phyloP scores from a whole-genome alignment of 129 eudicot genomes.

The Kitagawia praeruptora region DNA sequence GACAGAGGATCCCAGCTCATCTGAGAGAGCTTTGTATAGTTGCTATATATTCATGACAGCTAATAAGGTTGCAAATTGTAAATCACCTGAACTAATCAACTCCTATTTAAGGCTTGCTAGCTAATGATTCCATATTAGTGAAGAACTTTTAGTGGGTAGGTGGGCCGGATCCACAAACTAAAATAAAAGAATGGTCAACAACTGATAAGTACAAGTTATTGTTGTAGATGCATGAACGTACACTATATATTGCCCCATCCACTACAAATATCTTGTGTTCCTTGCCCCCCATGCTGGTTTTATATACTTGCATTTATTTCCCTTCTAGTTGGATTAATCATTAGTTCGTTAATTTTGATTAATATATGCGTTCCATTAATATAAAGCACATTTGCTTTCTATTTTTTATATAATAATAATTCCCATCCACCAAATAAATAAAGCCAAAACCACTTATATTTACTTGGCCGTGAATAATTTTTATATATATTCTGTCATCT shows the following conservation, averaged over 20 bases:
- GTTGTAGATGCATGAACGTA: slow-evolving; percentile 10
- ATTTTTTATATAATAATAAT: too few species aligned
- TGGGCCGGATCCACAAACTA: background rate
- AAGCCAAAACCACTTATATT: too few species aligned
- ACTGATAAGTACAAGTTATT: background rate
- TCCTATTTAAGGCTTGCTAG: background rate
- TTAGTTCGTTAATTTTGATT: too few species aligned
- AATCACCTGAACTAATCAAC: background rate
- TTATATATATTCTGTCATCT: too few species aligned
- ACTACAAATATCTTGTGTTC: background rate
- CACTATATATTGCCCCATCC: background rate
- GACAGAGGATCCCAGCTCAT: too few species aligned
- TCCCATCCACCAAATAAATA: too few species aligned
- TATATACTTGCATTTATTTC: background rate
- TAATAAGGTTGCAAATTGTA: background rate
- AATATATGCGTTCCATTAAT: background rate
- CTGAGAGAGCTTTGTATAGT: too few species aligned
- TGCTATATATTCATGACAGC: background rate
- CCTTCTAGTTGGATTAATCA: background rate
- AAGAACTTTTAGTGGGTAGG: background rate
- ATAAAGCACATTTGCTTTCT: too few species aligned
- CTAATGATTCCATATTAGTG: background rate
- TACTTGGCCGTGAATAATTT: too few species aligned
- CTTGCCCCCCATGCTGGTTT: background rate
- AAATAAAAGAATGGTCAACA: background rate